Conservation (phyloP, 2,329 filamentous ascomycete species). For the Hypomyces rosellus region DNA sequence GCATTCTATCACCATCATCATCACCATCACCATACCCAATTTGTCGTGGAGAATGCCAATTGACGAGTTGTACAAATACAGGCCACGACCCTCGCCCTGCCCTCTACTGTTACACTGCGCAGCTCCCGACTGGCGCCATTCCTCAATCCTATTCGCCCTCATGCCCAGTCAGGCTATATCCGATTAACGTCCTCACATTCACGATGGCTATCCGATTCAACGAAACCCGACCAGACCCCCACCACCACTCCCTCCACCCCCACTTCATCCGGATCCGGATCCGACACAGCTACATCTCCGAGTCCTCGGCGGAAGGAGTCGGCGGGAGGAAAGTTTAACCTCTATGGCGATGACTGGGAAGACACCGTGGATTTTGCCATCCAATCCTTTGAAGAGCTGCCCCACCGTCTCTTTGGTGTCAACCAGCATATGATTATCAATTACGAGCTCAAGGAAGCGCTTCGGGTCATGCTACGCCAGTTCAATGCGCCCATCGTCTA, state of each 20-base stretch:
- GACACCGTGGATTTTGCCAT: slow-evolving; percentile 36
- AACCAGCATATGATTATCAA: slow-evolving; percentile 98
- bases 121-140: slow-evolving; percentile 11
- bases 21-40: background rate
- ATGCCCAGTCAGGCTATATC: slow-evolving; percentile 2
- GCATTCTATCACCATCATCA: background rate
- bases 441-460: slow-evolving; percentile 85
- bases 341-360: slow-evolving; percentile 38
- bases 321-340: slow-evolving; percentile 26
- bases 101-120: slow-evolving; percentile 17
- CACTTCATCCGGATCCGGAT: background rate
- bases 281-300: background rate
- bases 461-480: slow-evolving; percentile 82
- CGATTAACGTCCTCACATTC: background rate
- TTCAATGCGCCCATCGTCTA: slow-evolving; percentile 92
- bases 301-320: slow-evolving; percentile 19
- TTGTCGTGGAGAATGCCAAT: background rate
- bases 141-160: slow-evolving; percentile 1
- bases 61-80: background rate
- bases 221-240: slow-evolving; percentile 2
- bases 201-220: slow-evolving; percentile 19
- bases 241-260: background rate
- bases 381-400: slow-evolving; percentile 38
- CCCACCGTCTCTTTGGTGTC: slow-evolving; percentile 64
- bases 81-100: slow-evolving; percentile 15